Base-by-base conservation (phyloP, 148 eudicot species). In the Heliamphora exappendiculata region DNA sequence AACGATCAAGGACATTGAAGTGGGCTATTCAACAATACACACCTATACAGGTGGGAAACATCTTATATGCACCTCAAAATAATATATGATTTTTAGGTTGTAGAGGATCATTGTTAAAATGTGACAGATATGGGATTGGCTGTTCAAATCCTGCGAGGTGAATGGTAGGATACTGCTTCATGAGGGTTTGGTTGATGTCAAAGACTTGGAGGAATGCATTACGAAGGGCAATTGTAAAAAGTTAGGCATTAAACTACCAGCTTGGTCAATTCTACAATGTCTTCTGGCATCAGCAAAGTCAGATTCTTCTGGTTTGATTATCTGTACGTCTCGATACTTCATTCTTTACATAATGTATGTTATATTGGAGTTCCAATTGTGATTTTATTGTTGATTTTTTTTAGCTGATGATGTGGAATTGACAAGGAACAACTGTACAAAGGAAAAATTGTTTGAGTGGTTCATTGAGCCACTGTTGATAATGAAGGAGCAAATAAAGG, bases 41-140 rank as follows among this genome's bases (percentile, higher is more conserved):
- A 51, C 90, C 94, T 47, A 81, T 94, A 69, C 96, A 91, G 85
- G 98, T 88, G 73, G 64, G 70, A 28, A 29, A 22, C 73, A 64
- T 34, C 62, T 58, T 50, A 1, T 76, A 29, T 55, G n/a, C 51
- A 44, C 33, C 20, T 60, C 5, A 28, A 26, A 62, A 14, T 44
- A 24, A 17, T 24, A n/a, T 78, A 17, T 34, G 71, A 8, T 7
- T 42, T 13, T 34, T 45, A 33, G 31, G 37, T 37, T 44, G 47
- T 3, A 10, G 44, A 22, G 3, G 49, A 41, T 66, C 6, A 59
- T 62, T 54, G 1, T 54, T 55, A 34, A 7, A 49, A 67, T 82
- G 64, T 79, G n/a, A 51, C 77, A 89, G 98, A 82, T 93, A 41
- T 86, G 94, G 86, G 94, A 90, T 80, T 91, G 98, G 98, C 85